These are phyloP conservation scores for Cercospora sp. DNA, from an alignment of 2,329 filamentous ascomycete genomes.

Conservation along the genomic window DNA sequence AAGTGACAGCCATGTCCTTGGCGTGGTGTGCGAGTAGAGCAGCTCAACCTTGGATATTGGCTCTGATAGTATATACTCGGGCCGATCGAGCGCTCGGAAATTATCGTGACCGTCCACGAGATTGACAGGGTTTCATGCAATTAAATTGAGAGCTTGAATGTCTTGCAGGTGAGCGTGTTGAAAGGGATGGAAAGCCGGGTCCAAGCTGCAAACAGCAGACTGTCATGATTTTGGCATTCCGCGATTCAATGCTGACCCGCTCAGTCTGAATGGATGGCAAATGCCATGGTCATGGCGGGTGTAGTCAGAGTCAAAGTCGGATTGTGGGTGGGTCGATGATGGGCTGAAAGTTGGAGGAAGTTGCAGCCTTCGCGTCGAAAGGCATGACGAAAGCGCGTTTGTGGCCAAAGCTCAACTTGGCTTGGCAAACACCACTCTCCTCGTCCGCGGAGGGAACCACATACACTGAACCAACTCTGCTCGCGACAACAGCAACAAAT, in stretches of 20 bases:
- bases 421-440: background rate
- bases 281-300: background rate
- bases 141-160: background rate
- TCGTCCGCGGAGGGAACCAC: background rate
- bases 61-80: background rate
- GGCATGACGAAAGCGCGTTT: background rate
- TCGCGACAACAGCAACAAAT: background rate
- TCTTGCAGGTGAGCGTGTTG: background rate
- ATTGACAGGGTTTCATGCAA: background rate
- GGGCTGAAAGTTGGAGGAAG: background rate
- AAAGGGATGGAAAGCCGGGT: background rate
- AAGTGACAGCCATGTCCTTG: conserved; percentile 3
- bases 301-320: background rate
- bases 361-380: background rate
- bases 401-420: background rate
- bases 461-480: background rate
- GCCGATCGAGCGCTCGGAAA: background rate
- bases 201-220: background rate
- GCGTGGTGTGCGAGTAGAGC: background rate
- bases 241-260: background rate
- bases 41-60: background rate
- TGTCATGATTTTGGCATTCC: background rate
- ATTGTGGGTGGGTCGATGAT: background rate
- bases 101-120: background rate
- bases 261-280: background rate